These are phyloP conservation scores for Pleurotus pulmonarius DNA, from an alignment of 768 basidiomycete species.

Conservation along the genomic window DNA sequence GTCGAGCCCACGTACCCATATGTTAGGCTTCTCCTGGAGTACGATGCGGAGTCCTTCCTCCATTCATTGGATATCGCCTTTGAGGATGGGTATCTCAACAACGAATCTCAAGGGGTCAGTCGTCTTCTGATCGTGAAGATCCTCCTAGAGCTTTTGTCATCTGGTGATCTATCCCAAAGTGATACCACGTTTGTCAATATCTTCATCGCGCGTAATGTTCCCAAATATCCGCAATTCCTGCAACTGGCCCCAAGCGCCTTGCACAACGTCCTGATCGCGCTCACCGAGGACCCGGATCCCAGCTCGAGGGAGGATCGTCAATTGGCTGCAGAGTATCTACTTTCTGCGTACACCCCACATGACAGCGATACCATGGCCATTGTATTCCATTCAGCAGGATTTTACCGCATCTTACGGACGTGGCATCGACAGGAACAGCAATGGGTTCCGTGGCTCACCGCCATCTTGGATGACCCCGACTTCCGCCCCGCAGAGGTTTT, in stretches of 20 bases:
- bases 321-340: slow-evolving; percentile 88
- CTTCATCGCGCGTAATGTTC: slow-evolving; percentile 93
- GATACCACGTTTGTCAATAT: slow-evolving; percentile 89
- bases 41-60: slow-evolving; percentile 92
- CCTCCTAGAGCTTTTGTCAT: slow-evolving; percentile 72
- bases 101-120: slow-evolving; percentile 58
- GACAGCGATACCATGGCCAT: slow-evolving; percentile 62
- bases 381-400: slow-evolving; percentile 80
- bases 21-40: slow-evolving; percentile 73
- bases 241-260: slow-evolving; percentile 62
- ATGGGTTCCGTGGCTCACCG: slow-evolving; percentile 72
- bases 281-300: slow-evolving; percentile 71
- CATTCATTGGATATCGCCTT: slow-evolving; percentile 94
- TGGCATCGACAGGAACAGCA: slow-evolving; percentile 73
- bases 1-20: slow-evolving; percentile 89
- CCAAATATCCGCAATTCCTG: slow-evolving; percentile 92
- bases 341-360: slow-evolving; percentile 88
- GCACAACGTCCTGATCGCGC: slow-evolving; percentile 71
- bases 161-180: slow-evolving; percentile 46
- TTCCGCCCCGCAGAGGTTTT: slow-evolving; percentile 61
- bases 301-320: slow-evolving; percentile 91
- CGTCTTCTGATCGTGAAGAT: slow-evolving; percentile 83
- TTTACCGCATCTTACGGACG: slow-evolving; percentile 84
- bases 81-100: slow-evolving; percentile 89
- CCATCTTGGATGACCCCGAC: slow-evolving; percentile 73